Percentiles rank a stretch among this genome's conserved stretches.
Conservation (phyloP, 192 early-diverging fungal species). For the Mycoemilia scoparia region DNA sequence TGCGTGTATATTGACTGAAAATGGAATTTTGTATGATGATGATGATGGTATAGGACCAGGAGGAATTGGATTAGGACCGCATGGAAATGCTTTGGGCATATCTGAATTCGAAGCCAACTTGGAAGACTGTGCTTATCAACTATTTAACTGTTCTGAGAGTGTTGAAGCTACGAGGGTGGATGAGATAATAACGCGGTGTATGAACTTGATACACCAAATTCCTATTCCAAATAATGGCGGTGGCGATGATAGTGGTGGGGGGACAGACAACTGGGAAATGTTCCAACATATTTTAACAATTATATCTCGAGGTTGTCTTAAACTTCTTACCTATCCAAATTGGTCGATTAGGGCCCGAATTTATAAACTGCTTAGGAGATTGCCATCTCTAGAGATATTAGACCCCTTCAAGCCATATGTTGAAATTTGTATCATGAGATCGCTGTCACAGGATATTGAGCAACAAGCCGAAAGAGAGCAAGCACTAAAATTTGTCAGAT, state of each 20-base stretch:
- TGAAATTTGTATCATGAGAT: conserved; percentile 20
- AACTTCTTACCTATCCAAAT: conserved; percentile 20
- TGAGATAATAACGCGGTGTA: conserved; percentile 18
- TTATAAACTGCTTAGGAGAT: conserved; percentile 19
- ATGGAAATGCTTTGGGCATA: conserved; percentile 3
- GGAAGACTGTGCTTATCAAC: conserved; percentile 3
- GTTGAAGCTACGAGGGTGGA: conserved; percentile 18
- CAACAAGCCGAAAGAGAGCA: conserved; percentile 30
- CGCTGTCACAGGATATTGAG: conserved; percentile 14
- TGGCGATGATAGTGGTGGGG: no score
- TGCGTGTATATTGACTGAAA: no score
- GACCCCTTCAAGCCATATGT: conserved; percentile 17
- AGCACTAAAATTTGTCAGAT: conserved; percentile 25
- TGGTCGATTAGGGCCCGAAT: conserved; percentile 25
- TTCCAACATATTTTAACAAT: conserved; percentile 2
- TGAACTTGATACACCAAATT: no score
- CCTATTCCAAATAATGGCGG: no score
- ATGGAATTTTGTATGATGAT: no score
- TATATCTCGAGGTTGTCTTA: conserved; percentile 12
- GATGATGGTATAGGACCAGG: no score
- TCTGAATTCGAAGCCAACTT: neutral
- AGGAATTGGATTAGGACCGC: no score
- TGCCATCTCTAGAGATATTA: conserved; percentile 8
- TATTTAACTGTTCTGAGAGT: conserved; percentile 15
- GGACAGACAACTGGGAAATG: no score